Evolutionary conservation across 1,284 basidiomycete species (phyloP).

Genomic region (Amylostereum chailletii): DNA sequence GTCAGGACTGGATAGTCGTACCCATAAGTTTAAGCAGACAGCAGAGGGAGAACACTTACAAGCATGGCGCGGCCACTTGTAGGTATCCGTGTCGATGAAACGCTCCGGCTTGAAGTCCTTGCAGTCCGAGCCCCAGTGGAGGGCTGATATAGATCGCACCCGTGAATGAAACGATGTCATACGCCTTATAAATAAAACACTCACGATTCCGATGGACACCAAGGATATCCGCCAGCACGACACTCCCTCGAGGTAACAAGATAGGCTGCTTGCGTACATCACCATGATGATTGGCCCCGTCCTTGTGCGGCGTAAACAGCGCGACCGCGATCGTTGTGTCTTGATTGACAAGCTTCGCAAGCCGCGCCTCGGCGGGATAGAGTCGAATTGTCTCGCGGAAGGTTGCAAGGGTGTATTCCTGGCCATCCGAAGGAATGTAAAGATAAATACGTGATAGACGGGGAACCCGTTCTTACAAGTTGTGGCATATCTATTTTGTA

Average conservation of each 20-base stretch:
- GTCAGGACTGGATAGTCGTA: slow-evolving; percentile 20
- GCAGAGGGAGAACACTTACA: slow-evolving; percentile 11
- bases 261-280: slow-evolving; percentile 22
- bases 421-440: not conserved
- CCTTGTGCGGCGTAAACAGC: slow-evolving; percentile 22
- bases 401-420: slow-evolving; percentile 33
- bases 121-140: slow-evolving; percentile 35
- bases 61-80: slow-evolving; percentile 28
- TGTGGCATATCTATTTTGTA: not conserved
- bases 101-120: slow-evolving; percentile 35
- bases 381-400: slow-evolving; percentile 36
- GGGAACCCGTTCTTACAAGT: not conserved
- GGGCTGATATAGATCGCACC: slow-evolving; percentile 12
- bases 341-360: slow-evolving; percentile 28
- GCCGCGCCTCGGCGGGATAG: slow-evolving; percentile 27
- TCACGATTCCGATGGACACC: slow-evolving; percentile 28
- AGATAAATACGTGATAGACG: not conserved
- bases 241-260: slow-evolving; percentile 29
- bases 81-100: slow-evolving; percentile 32
- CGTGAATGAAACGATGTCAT: not conserved
- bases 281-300: slow-evolving; percentile 9
- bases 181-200: slow-evolving; percentile 3
- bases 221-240: slow-evolving; percentile 29
- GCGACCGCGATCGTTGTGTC: slow-evolving; percentile 27
- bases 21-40: not conserved